Evolutionary conservation across 371 early-diverging fungal genomes (phyloP).

Genomic region (Actinomortierella ambigua): DNA sequence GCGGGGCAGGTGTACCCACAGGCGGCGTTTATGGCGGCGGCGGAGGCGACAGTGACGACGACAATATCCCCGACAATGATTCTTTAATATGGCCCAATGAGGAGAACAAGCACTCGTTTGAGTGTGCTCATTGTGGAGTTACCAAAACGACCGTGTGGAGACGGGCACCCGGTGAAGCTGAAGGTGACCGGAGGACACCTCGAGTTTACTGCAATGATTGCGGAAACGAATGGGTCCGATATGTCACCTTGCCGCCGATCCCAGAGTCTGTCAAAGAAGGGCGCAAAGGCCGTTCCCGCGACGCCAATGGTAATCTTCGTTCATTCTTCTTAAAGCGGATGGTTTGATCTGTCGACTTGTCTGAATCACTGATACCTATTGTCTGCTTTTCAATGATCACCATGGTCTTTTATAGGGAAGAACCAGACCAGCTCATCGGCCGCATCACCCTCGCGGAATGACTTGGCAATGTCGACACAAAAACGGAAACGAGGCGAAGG

Average conservation of each 20-base stretch:
- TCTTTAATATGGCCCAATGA: constrained; percentile 27
- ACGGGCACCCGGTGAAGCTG: constrained; percentile 56
- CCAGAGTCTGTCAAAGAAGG: constrained; percentile 24
- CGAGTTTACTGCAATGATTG: constrained; percentile 77
- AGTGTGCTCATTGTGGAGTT: constrained; percentile 66
- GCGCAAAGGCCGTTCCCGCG: not conserved
- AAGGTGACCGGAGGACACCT: constrained; percentile 51
- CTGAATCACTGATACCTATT: too few species aligned
- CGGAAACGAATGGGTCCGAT: constrained; percentile 76
- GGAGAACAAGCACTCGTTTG: constrained; percentile 31
- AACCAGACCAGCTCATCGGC: too few species aligned
- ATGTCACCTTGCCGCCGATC: constrained; percentile 59
- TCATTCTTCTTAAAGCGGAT: too few species aligned
- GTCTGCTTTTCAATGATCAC: too few species aligned
- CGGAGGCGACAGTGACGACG: constrained; percentile 5
- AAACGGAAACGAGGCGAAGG: constrained; percentile 35
- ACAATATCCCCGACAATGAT: constrained; percentile 25
- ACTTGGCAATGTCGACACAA: too few species aligned
- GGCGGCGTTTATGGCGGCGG: too few species aligned
- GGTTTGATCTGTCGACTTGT: too few species aligned
- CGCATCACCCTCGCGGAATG: too few species aligned
- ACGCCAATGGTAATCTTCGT: too few species aligned
- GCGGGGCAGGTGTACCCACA: too few species aligned
- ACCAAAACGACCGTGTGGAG: constrained; percentile 58
- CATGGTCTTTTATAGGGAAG: too few species aligned